phyloP scores from a whole-genome alignment of 208 protist species.

The Crithidia sp. region DNA sequence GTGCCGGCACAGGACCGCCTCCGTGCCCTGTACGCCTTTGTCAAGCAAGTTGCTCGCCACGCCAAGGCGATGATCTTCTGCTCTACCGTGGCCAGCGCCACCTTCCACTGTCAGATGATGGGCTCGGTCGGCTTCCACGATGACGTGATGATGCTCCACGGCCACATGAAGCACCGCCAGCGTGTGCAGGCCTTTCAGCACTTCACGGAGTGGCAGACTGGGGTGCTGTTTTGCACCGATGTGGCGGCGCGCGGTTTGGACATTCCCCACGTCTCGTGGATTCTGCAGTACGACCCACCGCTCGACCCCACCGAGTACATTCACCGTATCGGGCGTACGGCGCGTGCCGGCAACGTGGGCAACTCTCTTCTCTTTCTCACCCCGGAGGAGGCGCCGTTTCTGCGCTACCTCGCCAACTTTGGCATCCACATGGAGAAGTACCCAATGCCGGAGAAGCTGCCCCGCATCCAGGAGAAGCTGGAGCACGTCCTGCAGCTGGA shows the following conservation, averaged over 20 bases:
- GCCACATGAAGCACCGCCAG: constrained; percentile 95
- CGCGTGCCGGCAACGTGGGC: constrained; percentile 93
- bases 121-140: constrained; percentile 99
- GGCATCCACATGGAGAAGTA: constrained; percentile 83
- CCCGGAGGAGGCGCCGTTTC: constrained; percentile 91
- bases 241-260: constrained; percentile 95
- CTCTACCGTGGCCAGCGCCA: constrained; percentile 96
- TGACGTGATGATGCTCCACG: constrained; percentile 95
- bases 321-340: constrained; percentile 96
- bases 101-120: constrained; percentile 98
- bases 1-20: constrained; percentile 75
- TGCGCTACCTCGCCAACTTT: constrained; percentile 85
- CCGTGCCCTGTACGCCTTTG: constrained; percentile 95
- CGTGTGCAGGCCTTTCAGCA: constrained; percentile 89
- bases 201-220: constrained; percentile 86
- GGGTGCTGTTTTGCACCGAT: constrained; percentile 96
- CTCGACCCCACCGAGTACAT: constrained; percentile 96
- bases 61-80: constrained; percentile 98
- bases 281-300: constrained; percentile 98
- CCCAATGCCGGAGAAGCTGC: constrained; percentile 70
- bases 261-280: constrained; percentile 96
- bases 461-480: constrained; percentile 82
- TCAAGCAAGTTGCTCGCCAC: constrained; percentile 97
- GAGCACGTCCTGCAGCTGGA: constrained; percentile 91
- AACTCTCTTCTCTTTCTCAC: constrained; percentile 94